A percentile compares a stretch with the other conserved stretches of the same genome.
phyloP scores from a whole-genome alignment of 192 early-diverging fungal species.

The Gryganskiella cystojenkinii region DNA sequence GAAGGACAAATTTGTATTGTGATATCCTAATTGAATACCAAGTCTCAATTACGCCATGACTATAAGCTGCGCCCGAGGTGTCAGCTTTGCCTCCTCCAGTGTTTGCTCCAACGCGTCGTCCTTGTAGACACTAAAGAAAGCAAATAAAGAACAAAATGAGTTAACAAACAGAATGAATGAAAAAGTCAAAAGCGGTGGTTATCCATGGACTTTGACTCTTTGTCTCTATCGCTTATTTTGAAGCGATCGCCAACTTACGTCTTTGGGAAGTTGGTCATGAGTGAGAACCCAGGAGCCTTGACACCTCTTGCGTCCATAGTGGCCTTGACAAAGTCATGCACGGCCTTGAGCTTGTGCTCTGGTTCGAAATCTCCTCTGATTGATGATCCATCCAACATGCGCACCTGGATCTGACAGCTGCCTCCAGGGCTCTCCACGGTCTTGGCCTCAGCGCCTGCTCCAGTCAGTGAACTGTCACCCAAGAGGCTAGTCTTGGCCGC shows the following conservation, averaged over 20 bases:
- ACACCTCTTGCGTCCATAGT: slow-evolving; percentile 33
- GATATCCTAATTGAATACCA: neutral
- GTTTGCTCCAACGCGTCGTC: slow-evolving; percentile 32
- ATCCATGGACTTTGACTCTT: too few relatives aligned
- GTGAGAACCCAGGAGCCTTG: slow-evolving; percentile 29
- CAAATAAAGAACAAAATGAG: neutral
- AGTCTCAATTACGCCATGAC: slow-evolving; percentile 9
- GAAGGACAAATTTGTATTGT: too few relatives aligned
- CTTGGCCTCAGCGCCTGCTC: slow-evolving; percentile 13
- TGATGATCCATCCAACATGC: slow-evolving; percentile 34
- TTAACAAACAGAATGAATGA: neutral
- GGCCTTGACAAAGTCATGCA: slow-evolving; percentile 40
- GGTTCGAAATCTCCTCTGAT: slow-evolving; percentile 46
- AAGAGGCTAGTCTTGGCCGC: slow-evolving; percentile 43
- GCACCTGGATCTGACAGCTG: slow-evolving; percentile 42
- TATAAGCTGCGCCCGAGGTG: slow-evolving; percentile 42
- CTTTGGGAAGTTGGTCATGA: slow-evolving; percentile 49
- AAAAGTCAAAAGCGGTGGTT: neutral
- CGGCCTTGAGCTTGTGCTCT: slow-evolving; percentile 24
- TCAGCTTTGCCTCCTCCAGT: slow-evolving; percentile 41
- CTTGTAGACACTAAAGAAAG: slow-evolving; percentile 17
- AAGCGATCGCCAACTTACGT: slow-evolving; percentile 3
- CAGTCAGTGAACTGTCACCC: slow-evolving; percentile 2
- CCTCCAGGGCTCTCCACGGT: slow-evolving; percentile 40
- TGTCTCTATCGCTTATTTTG: neutral